A percentile compares a stretch with the other conserved stretches of the same genome.
Evolutionary conservation across 1,284 basidiomycete genomes (phyloP).

Genomic region (Cerioporus squamosus): DNA sequence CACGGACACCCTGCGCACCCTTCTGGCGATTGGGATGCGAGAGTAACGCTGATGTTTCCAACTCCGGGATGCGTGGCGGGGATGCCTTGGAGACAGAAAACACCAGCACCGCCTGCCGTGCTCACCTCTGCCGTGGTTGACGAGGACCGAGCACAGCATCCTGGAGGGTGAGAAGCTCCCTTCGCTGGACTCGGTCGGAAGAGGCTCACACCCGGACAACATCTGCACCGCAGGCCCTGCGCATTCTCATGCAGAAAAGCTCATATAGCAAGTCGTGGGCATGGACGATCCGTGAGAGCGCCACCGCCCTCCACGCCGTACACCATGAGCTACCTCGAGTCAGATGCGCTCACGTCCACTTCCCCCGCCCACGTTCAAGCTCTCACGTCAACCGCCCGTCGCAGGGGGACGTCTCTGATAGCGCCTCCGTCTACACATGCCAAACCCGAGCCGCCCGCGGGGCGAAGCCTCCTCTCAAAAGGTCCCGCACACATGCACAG

Average conservation of each 20-base stretch:
- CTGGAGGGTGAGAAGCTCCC: background rate
- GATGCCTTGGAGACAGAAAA: background rate
- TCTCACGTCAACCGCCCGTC: conserved; percentile 26
- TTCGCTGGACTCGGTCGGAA: background rate
- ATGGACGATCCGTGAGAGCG: conserved; percentile 1
- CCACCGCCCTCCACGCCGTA: background rate
- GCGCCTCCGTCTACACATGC: conserved; percentile 24
- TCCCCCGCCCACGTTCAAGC: conserved; percentile 6
- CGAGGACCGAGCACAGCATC: background rate
- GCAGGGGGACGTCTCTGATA: conserved; percentile 22
- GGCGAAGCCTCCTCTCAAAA: conserved; percentile 19
- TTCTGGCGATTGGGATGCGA: background rate
- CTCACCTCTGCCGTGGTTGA: background rate
- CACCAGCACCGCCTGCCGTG: background rate
- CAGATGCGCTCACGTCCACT: conserved; percentile 6
- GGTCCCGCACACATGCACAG: background rate
- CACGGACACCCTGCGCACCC: background rate
- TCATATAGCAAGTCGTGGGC: background rate
- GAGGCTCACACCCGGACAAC: background rate
- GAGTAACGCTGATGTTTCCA: background rate
- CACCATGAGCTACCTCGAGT: conserved; percentile 12
- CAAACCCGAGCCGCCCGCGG: conserved; percentile 3
- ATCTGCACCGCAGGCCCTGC: background rate
- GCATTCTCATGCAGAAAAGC: background rate
- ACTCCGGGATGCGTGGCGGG: background rate